Evolutionary conservation across 805 yeast genomes (phyloP), one percentile per base, ranked within the genome.

Genomic region (Hermanozyma aechmeae): DNA sequence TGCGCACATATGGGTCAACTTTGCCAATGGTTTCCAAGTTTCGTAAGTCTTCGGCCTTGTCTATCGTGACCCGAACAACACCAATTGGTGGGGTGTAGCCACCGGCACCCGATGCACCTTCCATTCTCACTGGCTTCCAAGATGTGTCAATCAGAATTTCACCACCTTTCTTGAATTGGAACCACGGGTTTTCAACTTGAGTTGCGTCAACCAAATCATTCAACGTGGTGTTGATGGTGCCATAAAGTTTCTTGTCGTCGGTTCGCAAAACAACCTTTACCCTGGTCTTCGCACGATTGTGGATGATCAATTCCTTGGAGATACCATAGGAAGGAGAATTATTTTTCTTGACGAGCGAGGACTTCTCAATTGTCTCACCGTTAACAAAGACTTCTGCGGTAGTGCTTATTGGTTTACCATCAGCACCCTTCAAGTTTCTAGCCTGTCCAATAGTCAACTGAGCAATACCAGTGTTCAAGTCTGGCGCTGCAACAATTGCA

Each of bases 1-100:
- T 62, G 46, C 94, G 75, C 6, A 76, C 74, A 49, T 89, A 92
- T 25, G 99, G 98, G 56, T 92, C 97, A 49, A 86, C 75, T 45
- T 76, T 83, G 35, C 97, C 97, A 35, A 92, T 67, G 31, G 73
- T 79, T 53, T 89, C 96, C 56, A 87, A 67, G 55, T 92, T 89
- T 35, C 80, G 71, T 46, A 92, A 69, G 36, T 75, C 79, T 32
- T 68, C 71, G 24, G 93, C 96, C 36, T 68, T 70, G 40, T 71
- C 72, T 35, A 92, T 54, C 34, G 70, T 64, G 16, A 92, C 65
- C 48, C 96, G 76, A 5, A 87, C 68, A 19, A 81, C 89, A 50
- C 99, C 98, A 50, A 89, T 79, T 28, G 98, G 98, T 33, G 85
- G 85, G n/a, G 85, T 74, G 58, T 86, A 89, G 29, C 89, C 92